A percentile compares a stretch with the other conserved stretches of the same genome.
Evolutionary conservation across 1,284 basidiomycete genomes (phyloP).

Genomic region (Ustilago hordei): DNA sequence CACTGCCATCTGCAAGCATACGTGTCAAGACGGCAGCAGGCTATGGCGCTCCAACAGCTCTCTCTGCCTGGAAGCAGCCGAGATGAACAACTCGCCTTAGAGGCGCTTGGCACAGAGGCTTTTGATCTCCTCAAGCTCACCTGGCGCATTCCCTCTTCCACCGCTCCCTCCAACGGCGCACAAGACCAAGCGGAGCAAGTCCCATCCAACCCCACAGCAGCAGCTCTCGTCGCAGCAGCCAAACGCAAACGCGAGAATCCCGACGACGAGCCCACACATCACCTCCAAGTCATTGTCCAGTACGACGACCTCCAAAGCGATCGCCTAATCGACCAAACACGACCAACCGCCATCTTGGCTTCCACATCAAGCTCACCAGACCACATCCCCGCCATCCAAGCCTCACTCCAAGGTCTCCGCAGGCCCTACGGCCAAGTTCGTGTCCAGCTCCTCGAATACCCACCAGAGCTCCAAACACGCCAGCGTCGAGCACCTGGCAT

Average conservation of each 20-base stretch:
- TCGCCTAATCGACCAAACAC: conserved; percentile 39
- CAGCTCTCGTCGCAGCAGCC: conserved; percentile 17
- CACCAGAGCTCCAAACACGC: conserved; percentile 36
- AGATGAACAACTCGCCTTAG: conserved; percentile 9
- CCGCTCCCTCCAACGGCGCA: neutral
- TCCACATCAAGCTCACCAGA: conserved; percentile 1
- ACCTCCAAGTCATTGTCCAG: conserved; percentile 40
- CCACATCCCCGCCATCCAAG: conserved; percentile 2
- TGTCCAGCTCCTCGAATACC: conserved; percentile 36
- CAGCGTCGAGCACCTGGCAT: conserved; percentile 36
- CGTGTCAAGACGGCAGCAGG: conserved; percentile 50
- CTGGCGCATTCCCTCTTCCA: conserved; percentile 41
- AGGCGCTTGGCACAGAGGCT: conserved; percentile 45
- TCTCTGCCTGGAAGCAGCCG: conserved; percentile 15
- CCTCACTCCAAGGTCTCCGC: conserved; percentile 18
- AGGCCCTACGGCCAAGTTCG: conserved; percentile 37
- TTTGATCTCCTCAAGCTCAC: conserved; percentile 50
- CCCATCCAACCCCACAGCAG: conserved; percentile 17
- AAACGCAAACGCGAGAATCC: conserved; percentile 30
- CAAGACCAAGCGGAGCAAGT: conserved; percentile 11
- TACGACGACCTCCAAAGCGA: conserved; percentile 50
- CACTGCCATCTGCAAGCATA: conserved; percentile 55
- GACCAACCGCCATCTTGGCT: conserved; percentile 20
- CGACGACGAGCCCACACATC: conserved; percentile 23
- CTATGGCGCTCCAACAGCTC: conserved; percentile 35